Base-by-base conservation (phyloP, 306 rosid species). In the Ammopiptanthus mongolicus region DNA sequence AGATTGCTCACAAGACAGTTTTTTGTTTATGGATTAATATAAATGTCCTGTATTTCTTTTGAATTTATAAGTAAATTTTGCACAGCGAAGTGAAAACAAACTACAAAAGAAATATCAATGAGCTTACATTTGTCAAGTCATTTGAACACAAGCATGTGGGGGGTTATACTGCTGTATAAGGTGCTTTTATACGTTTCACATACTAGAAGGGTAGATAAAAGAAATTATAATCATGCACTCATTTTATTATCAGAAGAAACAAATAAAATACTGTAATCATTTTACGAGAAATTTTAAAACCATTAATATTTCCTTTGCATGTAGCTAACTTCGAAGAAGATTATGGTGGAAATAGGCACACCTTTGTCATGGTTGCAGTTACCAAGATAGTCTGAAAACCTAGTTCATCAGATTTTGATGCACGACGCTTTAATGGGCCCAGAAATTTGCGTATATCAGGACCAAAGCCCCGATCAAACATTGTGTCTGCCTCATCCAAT, bases 381-480 rank as follows among this genome's bases (percentile, higher is more conserved):
- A 95, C 97, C 88, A 95, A 84, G 78, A 95, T 67, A 73, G 97
- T 92, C 86, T 95, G 99, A 74, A 92, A 95, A 78, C 89, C 89
- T 73, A 78, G 85, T 44, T 88, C 89, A 69, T 84, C 90, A 47
- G 90, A 79, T 73, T 87, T 90, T 8, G 91, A 80, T 28, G 90
- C 83, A 29, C 97, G 99, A 55, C 78, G 70, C 37, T 86, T 92
- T 81, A 92, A 73, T 31, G 99, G 97, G 64, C 61, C 89, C 31
- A 95, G 75, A 79, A 95, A 92, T 84, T 95, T 92, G 75, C 85
- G 91, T 59, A 95, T 95, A 73, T 95, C 99, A 41, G 99, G 99
- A 73, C 97, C 97, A 90, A 95, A 92, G 39, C 97, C 99, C 60
- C 86, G 91, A 87, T 95, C 99, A 85, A 95, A 95, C 99, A 92